Evolutionary conservation across 768 basidiomycete species (phyloP), one percentile per base, ranked within the genome.

Genomic region (Mycena vulgaris): DNA sequence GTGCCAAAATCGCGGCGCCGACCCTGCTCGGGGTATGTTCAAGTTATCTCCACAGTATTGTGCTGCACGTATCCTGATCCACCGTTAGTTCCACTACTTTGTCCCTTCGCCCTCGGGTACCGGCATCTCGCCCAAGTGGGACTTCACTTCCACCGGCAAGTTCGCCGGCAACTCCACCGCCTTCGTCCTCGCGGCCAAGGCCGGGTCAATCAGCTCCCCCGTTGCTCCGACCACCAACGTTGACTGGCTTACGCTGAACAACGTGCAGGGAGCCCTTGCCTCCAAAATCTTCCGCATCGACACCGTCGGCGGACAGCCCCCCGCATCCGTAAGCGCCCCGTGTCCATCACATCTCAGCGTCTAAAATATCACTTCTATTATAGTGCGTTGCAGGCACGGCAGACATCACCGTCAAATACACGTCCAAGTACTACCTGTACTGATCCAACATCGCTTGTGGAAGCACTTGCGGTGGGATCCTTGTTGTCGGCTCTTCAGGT

Each of bases 241-340:
- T 30, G 81, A 86, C 60, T 85, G 83, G 82, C 75, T 86, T n/a
- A 72, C 79, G 75, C 72, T 88, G 14, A 79, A 75, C 31, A 77
- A 66, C 48, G 74, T 81, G 14, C 23, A 79, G n/a, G 87, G 85
- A 9, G 70, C 75, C 8, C 75, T 86, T 6, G 84, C 85, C 1
- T 78, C 70, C 55, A 64, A 74, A 48, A 77, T 85, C 8, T 87
- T 80, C 78, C 78, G 87, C 39, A 67, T 83, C 19, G 74, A 83
- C 64, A 73, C 71, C 39, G 71, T 69, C 60, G 21, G 16, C 55
- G 71, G 71, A 19, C 71, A 73, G 60, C 85, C 86, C 19, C 86
- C 86, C 27, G 37, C 80, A 25, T 77, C 80, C n/a, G 75, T 75
- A 25, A 35, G 67, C 27, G 2, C 23, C 40, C 39, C 39, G 23